Percentiles rank a stretch among this genome's conserved stretches.
These are phyloP conservation scores for Venturiaceae sp. DNA, from an alignment of 2,329 filamentous ascomycete genomes.

Conservation along the genomic window DNA sequence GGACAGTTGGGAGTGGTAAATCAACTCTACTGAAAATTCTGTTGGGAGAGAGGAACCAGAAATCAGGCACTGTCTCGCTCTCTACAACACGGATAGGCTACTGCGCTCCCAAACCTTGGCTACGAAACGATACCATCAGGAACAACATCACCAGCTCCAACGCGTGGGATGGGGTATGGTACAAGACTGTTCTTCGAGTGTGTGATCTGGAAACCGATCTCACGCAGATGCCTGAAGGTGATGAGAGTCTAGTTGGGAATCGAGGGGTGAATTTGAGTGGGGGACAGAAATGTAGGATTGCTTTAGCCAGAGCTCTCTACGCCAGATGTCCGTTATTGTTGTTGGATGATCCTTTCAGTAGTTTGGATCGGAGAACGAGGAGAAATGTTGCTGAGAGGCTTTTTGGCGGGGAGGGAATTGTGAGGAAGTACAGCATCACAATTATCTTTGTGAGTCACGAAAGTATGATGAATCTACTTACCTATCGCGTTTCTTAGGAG, in stretches of 20 bases:
- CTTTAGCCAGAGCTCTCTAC: slow-evolving; percentile 8
- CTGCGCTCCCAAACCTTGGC: slow-evolving; percentile 5
- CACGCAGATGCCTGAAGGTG: background rate
- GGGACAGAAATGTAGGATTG: slow-evolving; percentile 7
- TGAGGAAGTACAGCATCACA: background rate
- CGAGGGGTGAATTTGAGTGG: slow-evolving; percentile 5
- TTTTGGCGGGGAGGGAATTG: background rate
- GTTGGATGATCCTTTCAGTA: slow-evolving; percentile 4
- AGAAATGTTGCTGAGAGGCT: background rate
- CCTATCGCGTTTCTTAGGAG: too few relatives aligned
- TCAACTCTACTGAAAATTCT: slow-evolving; percentile 12
- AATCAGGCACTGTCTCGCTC: background rate
- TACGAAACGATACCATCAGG: slow-evolving; percentile 3
- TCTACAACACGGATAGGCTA: background rate
- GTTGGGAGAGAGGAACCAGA: slow-evolving; percentile 9
- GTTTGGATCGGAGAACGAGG: slow-evolving; percentile 1
- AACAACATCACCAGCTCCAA: slow-evolving; percentile 6
- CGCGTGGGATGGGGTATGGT: background rate
- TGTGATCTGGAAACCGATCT: slow-evolving; percentile 6
- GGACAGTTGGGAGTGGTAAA: slow-evolving; percentile 13
- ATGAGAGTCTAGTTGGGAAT: slow-evolving; percentile 3
- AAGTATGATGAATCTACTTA: background rate
- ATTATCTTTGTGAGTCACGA: background rate
- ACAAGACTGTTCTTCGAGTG: background rate
- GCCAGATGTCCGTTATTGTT: background rate